phyloP scores from a whole-genome alignment of 768 basidiomycete species.

The Pisolithus marmoratus region DNA sequence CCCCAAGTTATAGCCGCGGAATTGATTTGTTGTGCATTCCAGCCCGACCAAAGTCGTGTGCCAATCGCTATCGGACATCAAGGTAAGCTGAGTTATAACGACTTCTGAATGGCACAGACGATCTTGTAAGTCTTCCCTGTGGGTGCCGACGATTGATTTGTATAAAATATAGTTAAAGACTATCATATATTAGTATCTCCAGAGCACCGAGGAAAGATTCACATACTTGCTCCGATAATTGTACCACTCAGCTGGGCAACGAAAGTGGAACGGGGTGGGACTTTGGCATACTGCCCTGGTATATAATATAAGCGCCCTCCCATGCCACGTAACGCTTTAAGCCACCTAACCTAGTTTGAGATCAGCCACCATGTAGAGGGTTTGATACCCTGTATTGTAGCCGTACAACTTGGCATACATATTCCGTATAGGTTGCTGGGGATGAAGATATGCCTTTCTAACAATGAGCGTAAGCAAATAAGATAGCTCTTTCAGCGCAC shows the following conservation, averaged over 20 bases:
- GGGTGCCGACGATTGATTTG: conserved; percentile 10
- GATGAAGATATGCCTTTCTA: conserved; percentile 21
- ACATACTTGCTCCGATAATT: conserved; percentile 43
- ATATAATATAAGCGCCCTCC: conserved; percentile 26
- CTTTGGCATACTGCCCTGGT: conserved; percentile 50
- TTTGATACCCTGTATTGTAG: conserved; percentile 48
- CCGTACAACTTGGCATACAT: conserved; percentile 56
- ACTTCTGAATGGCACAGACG: conserved; percentile 1
- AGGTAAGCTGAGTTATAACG: not conserved
- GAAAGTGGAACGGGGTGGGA: conserved; percentile 47
- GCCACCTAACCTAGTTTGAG: conserved; percentile 3
- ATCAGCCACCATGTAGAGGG: conserved; percentile 47
- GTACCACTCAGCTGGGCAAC: conserved; percentile 43
- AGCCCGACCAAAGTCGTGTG: conserved; percentile 20
- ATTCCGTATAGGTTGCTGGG: conserved; percentile 14
- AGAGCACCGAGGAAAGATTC: not conserved
- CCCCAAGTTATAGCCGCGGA: conserved; percentile 53
- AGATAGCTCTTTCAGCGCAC: not conserved
- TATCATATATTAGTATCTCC: not conserved
- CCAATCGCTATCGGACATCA: conserved; percentile 8
- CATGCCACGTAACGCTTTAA: conserved; percentile 4
- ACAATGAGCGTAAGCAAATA: not conserved
- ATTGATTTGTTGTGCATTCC: conserved; percentile 49
- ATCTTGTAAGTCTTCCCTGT: conserved; percentile 8
- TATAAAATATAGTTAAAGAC: conserved; percentile 19